Evolutionary conservation across 257 asterid genomes (phyloP).

Genomic region (Jacaranda copaia): DNA sequence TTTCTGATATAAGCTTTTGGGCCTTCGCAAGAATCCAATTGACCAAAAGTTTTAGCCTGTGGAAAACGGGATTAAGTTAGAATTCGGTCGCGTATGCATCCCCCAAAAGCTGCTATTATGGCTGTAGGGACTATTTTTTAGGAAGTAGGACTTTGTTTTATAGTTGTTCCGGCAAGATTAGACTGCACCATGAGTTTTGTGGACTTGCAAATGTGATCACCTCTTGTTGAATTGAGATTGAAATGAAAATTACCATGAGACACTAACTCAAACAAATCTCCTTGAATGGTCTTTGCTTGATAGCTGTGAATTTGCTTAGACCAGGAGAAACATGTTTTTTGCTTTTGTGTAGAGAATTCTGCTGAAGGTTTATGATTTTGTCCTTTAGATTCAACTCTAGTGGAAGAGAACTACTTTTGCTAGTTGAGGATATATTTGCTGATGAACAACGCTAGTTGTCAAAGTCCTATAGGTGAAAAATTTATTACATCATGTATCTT

Average conservation of each 20-base stretch:
- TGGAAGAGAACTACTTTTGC: background rate
- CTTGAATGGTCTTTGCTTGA: background rate
- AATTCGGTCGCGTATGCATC: background rate
- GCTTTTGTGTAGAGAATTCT: too few relatives aligned
- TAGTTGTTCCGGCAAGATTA: background rate
- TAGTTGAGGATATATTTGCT: background rate
- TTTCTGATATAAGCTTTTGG: background rate
- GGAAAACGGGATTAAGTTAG: background rate
- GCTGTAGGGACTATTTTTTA: background rate
- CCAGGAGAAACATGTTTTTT: too few relatives aligned
- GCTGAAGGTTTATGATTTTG: too few relatives aligned
- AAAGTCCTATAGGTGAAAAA: too few relatives aligned
- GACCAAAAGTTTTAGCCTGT: background rate
- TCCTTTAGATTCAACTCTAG: background rate
- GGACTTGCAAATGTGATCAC: background rate
- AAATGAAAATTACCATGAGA: too few relatives aligned
- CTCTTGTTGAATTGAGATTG: background rate
- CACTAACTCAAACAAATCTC: too few relatives aligned
- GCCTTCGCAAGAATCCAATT: background rate
- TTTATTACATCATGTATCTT: too few relatives aligned
- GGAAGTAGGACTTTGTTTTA: background rate
- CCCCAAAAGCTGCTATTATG: background rate
- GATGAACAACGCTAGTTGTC: background rate
- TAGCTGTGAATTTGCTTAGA: too few relatives aligned
- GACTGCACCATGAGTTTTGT: background rate